Conservation (phyloP, 2,329 filamentous ascomycete species). For the Aspergillus phoenicis region DNA sequence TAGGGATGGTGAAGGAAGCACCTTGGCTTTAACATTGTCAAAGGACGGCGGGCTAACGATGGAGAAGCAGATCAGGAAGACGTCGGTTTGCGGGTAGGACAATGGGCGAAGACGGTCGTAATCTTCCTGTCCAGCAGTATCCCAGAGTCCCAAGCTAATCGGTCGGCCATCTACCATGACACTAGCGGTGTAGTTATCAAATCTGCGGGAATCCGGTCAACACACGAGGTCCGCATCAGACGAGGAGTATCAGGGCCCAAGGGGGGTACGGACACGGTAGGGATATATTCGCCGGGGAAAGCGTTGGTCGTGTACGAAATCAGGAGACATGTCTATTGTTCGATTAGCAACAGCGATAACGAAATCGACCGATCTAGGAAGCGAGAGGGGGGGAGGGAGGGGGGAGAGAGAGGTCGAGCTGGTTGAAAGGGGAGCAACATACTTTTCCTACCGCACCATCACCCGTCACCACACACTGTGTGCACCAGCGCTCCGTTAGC, state of each 20-base stretch:
- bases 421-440: conserved; percentile 37
- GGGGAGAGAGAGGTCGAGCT: no score
- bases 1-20: conserved; percentile 49
- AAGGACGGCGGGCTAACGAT: conserved; percentile 97
- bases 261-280: conserved; percentile 67
- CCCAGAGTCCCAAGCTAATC: conserved; percentile 95
- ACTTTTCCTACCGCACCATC: conserved; percentile 99
- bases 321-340: conserved; percentile 84
- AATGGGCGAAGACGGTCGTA: conserved; percentile 93
- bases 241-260: conserved; percentile 16
- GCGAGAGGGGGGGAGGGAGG: no score
- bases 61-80: conserved; percentile 97
- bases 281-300: conserved; percentile 99
- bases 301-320: conserved; percentile 99
- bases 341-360: conserved; percentile 4
- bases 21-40: conserved; percentile 98
- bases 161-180: conserved; percentile 99
- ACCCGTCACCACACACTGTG: conserved; percentile 97
- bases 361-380: conserved; percentile 5
- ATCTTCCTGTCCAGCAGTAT: conserved; percentile 98
- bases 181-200: conserved; percentile 98
- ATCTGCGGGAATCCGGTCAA: conserved; percentile 57
- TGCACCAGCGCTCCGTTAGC: conserved; percentile 42
- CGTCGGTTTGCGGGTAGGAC: conserved; percentile 97
- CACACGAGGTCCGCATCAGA: conserved; percentile 18